Percentiles rank a stretch among this genome's conserved stretches.
Conservation (phyloP, 495 filamentous ascomycete species). For the Extremus antarcticus region DNA sequence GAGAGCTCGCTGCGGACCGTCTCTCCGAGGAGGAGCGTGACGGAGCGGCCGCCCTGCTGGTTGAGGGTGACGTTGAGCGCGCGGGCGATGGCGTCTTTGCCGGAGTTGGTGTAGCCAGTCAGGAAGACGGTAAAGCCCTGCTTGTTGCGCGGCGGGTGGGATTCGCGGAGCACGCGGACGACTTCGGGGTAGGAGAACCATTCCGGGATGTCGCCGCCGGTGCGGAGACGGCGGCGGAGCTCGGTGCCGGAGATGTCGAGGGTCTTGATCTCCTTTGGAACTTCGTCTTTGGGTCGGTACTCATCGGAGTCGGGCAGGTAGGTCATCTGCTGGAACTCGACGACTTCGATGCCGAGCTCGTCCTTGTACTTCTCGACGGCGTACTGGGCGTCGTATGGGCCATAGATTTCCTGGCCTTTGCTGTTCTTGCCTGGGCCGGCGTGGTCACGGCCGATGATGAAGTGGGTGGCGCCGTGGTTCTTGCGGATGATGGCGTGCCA, state of each 20-base stretch:
- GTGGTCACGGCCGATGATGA: constrained; percentile 97
- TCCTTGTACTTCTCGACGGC: constrained; percentile 92
- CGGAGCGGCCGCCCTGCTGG: constrained; percentile 92
- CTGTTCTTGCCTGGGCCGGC: constrained; percentile 95
- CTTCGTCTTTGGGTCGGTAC: constrained; percentile 85
- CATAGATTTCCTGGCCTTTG: constrained; percentile 93
- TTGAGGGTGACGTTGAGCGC: constrained; percentile 95
- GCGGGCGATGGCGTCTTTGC: constrained; percentile 92
- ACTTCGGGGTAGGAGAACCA: constrained; percentile 99
- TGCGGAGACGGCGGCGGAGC: constrained; percentile 78
- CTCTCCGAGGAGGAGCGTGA: constrained; percentile 87
- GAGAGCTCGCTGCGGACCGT: constrained; percentile 89
- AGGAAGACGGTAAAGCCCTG: constrained; percentile 99
- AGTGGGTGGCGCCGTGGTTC: constrained; percentile 98
- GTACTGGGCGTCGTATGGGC: constrained; percentile 95
- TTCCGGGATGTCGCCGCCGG: constrained; percentile 86
- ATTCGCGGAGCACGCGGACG: constrained; percentile 87
- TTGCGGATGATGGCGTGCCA: constrained; percentile 99
- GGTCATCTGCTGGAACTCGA: constrained; percentile 98
- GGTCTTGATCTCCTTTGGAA: constrained; percentile 70
- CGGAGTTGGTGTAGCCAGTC: constrained; percentile 90
- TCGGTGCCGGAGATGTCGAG: constrained; percentile 96
- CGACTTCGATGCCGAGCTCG: constrained; percentile 95
- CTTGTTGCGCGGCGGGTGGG: constrained; percentile 72
- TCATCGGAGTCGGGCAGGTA: constrained; percentile 96